A percentile compares a stretch with the other conserved stretches of the same genome.
phyloP scores from a whole-genome alignment of 1,284 basidiomycete genomes.

The Cutaneotrichosporon dermatis region DNA sequence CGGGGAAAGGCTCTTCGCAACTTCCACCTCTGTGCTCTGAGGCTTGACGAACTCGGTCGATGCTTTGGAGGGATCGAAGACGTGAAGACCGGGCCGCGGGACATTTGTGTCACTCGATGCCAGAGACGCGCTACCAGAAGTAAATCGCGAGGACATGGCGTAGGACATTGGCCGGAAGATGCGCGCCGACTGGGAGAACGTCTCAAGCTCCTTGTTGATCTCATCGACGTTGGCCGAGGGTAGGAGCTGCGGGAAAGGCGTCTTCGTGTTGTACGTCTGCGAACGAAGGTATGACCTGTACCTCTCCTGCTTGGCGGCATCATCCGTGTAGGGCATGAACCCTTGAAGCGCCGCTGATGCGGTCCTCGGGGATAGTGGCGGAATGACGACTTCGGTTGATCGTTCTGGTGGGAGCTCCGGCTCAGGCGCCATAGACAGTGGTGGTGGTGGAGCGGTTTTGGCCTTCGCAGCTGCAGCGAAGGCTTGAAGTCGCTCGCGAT shows the following conservation, averaged over 20 bases:
- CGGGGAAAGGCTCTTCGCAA: constrained; percentile 58
- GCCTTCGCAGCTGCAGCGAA: constrained; percentile 50
- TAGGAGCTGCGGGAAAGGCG: constrained; percentile 53
- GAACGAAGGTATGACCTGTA: constrained; percentile 78
- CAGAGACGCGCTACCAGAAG: constrained; percentile 61
- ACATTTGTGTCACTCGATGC: constrained; percentile 54
- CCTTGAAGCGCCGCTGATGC: constrained; percentile 82
- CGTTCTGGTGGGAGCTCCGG: constrained; percentile 19
- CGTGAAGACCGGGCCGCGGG: constrained; percentile 68
- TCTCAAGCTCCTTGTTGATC: constrained; percentile 74
- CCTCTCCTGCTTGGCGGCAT: constrained; percentile 74
- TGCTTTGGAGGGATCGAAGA: constrained; percentile 52
- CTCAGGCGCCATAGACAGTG: constrained; percentile 23
- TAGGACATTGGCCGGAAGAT: constrained; percentile 89
- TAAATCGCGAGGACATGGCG: constrained; percentile 90
- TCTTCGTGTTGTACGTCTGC: constrained; percentile 55
- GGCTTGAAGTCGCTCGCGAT: constrained; percentile 73
- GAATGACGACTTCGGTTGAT: constrained; percentile 54
- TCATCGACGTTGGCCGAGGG: constrained; percentile 61
- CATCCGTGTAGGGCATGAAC: constrained; percentile 80
- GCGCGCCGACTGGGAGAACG: constrained; percentile 79
- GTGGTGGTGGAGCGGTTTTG: constrained; percentile 15
- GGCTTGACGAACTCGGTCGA: constrained; percentile 32
- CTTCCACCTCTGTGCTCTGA: constrained; percentile 49
- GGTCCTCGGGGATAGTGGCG: constrained; percentile 62